A percentile compares a stretch with the other conserved stretches of the same genome.
Conservation (phyloP, 139 green algal species). For the Volvox reticuliferus region DNA sequence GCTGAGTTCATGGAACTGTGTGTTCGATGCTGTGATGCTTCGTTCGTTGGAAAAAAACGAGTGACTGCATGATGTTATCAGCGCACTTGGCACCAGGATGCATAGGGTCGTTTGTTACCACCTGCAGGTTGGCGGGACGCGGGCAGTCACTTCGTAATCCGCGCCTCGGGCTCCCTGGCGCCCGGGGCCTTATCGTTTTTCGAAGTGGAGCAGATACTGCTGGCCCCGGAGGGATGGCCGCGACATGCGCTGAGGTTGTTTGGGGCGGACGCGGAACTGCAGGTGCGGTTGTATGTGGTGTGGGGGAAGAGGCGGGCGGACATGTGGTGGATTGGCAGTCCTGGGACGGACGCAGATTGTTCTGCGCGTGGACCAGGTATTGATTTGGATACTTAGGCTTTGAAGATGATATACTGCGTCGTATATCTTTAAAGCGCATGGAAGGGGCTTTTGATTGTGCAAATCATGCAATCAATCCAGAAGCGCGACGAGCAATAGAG, state of each 20-base stretch:
- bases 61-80: neutral
- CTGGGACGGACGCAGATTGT: neutral
- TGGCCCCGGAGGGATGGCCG: constrained; percentile 52
- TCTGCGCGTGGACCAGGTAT: too few relatives aligned
- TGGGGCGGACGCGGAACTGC: constrained; percentile 46
- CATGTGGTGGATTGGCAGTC: neutral
- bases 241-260: constrained; percentile 44
- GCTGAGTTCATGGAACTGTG: too few relatives aligned
- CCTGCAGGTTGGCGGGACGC: constrained; percentile 57
- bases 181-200: constrained; percentile 48
- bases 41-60: too few relatives aligned
- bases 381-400: too few relatives aligned
- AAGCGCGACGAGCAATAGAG: too few relatives aligned
- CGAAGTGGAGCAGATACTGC: constrained; percentile 59
- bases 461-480: too few relatives aligned
- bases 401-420: too few relatives aligned
- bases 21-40: too few relatives aligned
- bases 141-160: constrained; percentile 56
- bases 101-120: too few relatives aligned
- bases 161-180: constrained; percentile 44
- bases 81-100: neutral
- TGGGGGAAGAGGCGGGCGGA: neutral
- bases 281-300: too few relatives aligned
- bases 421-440: too few relatives aligned
- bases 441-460: too few relatives aligned